Percentiles rank a stretch among this genome's conserved stretches.
These are phyloP conservation scores for Hippophae tibetana DNA, from an alignment of 306 rosid genomes.

Conservation along the genomic window DNA sequence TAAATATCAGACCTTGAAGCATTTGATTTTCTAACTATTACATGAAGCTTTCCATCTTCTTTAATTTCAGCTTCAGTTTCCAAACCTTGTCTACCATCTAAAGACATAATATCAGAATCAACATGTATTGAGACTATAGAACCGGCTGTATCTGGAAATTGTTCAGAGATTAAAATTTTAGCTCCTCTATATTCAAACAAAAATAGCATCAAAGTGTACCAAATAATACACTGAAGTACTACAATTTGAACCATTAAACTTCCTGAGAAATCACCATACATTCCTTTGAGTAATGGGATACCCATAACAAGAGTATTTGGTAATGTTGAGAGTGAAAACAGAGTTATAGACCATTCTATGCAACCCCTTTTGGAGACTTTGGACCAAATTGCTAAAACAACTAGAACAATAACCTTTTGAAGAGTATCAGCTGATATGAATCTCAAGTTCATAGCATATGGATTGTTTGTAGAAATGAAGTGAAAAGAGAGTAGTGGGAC, in stretches of 20 bases:
- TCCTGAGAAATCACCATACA: constrained; percentile 80
- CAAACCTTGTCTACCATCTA: constrained; percentile 57
- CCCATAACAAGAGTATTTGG: constrained; percentile 93
- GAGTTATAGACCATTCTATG: constrained; percentile 76
- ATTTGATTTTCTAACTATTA: constrained; percentile 60
- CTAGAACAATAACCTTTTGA: constrained; percentile 61
- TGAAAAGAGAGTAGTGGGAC: constrained; percentile 87
- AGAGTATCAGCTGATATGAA: constrained; percentile 84
- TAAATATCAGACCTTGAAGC: constrained; percentile 72
- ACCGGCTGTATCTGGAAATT: constrained; percentile 76
- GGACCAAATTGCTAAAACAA: constrained; percentile 42
- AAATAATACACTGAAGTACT: constrained; percentile 81
- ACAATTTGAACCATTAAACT: constrained; percentile 84
- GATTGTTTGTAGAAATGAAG: constrained; percentile 73
- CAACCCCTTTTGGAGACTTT: constrained; percentile 52
- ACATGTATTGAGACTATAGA: constrained; percentile 85
- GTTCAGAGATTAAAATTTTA: constrained; percentile 59
- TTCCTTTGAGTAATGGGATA: constrained; percentile 68
- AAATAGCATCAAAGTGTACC: constrained; percentile 82
- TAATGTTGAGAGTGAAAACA: constrained; percentile 70
- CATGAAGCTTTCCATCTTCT: constrained; percentile 80
- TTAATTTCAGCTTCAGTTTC: constrained; percentile 69
- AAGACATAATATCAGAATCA: constrained; percentile 72
- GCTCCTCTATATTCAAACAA: constrained; percentile 79
- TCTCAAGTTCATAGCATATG: constrained; percentile 66